These are phyloP conservation scores for Curvularia lunata DNA, from an alignment of 2,329 filamentous ascomycete genomes.

Conservation along the genomic window DNA sequence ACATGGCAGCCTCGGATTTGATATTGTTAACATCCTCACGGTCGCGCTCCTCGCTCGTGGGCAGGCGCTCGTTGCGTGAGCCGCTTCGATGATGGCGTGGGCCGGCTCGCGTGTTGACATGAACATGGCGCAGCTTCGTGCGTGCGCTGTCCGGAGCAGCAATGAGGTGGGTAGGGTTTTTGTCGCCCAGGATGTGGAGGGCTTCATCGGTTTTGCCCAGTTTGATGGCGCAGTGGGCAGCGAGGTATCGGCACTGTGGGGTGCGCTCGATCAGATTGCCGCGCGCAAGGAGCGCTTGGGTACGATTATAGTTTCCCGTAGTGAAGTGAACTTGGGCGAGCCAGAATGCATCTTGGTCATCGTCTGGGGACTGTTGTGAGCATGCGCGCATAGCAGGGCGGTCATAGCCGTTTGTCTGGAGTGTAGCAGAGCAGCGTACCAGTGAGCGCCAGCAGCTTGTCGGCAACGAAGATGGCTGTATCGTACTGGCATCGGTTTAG, in stretches of 20 bases:
- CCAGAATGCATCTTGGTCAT: conserved; percentile 94
- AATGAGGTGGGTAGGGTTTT: conserved; percentile 90
- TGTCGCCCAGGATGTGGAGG: conserved; percentile 82
- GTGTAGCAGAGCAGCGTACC: conserved; percentile 61
- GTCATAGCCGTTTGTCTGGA: not conserved
- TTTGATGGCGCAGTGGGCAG: conserved; percentile 92
- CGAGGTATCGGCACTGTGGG: conserved; percentile 88
- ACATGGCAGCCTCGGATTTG: conserved; percentile 95
- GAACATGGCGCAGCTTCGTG: conserved; percentile 74
- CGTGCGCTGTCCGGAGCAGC: conserved; percentile 67
- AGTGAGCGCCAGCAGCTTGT: conserved; percentile 93
- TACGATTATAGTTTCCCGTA: conserved; percentile 91
- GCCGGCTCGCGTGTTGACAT: conserved; percentile 59
- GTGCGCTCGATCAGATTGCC: conserved; percentile 83
- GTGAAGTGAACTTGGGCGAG: conserved; percentile 98
- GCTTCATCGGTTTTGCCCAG: conserved; percentile 91
- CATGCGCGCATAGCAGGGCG: conserved; percentile 3
- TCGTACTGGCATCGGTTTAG: conserved; percentile 96
- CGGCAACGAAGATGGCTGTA: conserved; percentile 93
- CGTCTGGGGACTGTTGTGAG: conserved; percentile 62
- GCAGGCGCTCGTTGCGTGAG: conserved; percentile 58
- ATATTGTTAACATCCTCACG: conserved; percentile 76
- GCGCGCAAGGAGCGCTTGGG: conserved; percentile 82
- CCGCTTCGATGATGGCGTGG: conserved; percentile 52
- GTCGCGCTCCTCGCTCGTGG: conserved; percentile 67